phyloP scores from a whole-genome alignment of 208 protist genomes.

The Entamoeba histolytica region DNA sequence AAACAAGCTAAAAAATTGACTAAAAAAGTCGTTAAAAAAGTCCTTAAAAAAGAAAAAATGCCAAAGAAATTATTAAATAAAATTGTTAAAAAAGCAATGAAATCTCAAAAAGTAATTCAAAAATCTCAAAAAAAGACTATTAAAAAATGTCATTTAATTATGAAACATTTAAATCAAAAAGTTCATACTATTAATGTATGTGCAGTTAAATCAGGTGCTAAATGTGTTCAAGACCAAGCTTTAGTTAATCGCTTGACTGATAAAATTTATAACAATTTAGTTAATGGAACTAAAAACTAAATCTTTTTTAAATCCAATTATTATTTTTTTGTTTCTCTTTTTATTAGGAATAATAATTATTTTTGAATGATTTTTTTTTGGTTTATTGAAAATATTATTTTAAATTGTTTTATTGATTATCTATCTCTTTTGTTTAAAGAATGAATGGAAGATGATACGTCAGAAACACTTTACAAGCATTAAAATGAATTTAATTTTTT shows the following conservation, averaged over 20 bases:
- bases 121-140: neutral
- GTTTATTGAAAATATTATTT: too few species aligned
- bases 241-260: neutral
- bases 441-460: too few species aligned
- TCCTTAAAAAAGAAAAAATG: neutral
- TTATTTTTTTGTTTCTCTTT: too few species aligned
- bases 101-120: neutral
- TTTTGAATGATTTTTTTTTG: too few species aligned
- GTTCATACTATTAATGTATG: neutral
- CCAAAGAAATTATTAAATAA: neutral
- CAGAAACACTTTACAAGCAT: too few species aligned
- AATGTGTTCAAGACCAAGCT: neutral
- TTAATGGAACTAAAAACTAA: neutral
- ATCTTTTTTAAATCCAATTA: too few species aligned
- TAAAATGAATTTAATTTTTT: too few species aligned
- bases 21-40: neutral
- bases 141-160: neutral
- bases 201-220: neutral
- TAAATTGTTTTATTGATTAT: too few species aligned
- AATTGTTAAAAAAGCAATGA: neutral
- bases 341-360: too few species aligned
- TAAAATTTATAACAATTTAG: neutral
- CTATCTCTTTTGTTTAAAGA: too few species aligned
- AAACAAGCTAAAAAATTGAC: neutral
- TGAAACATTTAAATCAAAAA: neutral